Evolutionary conservation across 2,329 filamentous ascomycete species (phyloP).

Genomic region (Scopulariopsis brevicaulis): DNA sequence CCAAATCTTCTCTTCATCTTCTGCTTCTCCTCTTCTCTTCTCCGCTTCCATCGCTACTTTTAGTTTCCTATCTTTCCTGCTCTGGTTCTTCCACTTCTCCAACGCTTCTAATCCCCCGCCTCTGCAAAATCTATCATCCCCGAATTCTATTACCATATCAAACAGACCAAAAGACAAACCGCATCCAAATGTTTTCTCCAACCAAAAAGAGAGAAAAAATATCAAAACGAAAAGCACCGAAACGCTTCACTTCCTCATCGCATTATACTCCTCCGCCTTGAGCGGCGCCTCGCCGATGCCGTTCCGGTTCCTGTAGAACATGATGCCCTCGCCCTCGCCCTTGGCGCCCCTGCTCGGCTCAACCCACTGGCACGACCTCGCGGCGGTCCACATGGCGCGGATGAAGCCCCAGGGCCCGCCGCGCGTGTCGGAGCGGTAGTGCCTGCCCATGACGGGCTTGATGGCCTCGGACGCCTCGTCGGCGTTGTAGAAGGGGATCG

Average conservation of each 20-base stretch:
- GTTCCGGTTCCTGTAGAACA: conserved; percentile 95
- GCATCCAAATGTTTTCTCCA: background rate
- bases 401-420: conserved; percentile 77
- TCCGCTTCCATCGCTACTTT: too few relatives aligned
- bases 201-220: background rate
- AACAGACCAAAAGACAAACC: background rate
- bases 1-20: background rate
- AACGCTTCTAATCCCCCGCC: background rate
- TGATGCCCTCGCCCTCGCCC: conserved; percentile 70
- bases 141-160: too few relatives aligned
- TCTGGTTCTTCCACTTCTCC: too few relatives aligned
- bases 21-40: background rate
- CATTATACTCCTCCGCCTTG: background rate
- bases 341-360: conserved; percentile 76
- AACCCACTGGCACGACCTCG: conserved; percentile 92
- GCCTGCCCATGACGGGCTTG: conserved; percentile 85
- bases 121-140: background rate
- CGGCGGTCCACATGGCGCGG: conserved; percentile 66
- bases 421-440: conserved; percentile 78
- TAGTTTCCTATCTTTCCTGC: too few relatives aligned
- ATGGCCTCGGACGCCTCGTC: conserved; percentile 55
- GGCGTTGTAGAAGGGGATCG: conserved; percentile 61
- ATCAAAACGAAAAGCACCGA: too few relatives aligned
- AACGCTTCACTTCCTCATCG: background rate
- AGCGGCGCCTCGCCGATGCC: conserved; percentile 53